Percentiles rank a stretch among this genome's conserved stretches.
Evolutionary conservation across 2,329 filamentous ascomycete genomes (phyloP).

Genomic region (Zymoseptoria brevis): DNA sequence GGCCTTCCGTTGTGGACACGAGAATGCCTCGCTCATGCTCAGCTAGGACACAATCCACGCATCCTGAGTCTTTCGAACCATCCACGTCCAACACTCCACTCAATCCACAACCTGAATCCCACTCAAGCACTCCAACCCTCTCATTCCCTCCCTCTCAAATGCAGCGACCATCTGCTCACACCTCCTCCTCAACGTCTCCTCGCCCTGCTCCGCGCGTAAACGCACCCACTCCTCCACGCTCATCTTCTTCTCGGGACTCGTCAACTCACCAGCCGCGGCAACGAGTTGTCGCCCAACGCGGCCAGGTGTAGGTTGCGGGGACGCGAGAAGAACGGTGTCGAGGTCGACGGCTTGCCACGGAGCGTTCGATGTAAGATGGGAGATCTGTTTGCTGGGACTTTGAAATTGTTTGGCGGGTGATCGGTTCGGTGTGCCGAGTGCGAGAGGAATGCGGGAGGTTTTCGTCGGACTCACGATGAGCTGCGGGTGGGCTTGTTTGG

Average conservation of each 20-base stretch:
- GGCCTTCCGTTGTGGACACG: background rate
- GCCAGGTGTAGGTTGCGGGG: conserved; percentile 27
- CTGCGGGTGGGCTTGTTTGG: conserved; percentile 24
- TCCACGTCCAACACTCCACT: background rate
- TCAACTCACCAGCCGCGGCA: conserved; percentile 52
- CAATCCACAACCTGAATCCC: conserved; percentile 46
- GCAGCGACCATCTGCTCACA: conserved; percentile 74
- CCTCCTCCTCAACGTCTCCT: conserved; percentile 68
- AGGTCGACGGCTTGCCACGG: conserved; percentile 71
- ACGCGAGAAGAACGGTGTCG: conserved; percentile 57
- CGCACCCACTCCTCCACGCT: conserved; percentile 89
- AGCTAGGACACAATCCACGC: background rate
- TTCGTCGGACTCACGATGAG: conserved; percentile 25
- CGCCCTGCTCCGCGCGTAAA: conserved; percentile 69
- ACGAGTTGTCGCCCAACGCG: conserved; percentile 20
- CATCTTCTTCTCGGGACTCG: conserved; percentile 75
- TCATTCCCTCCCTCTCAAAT: conserved; percentile 76
- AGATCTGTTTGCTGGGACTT: conserved; percentile 39
- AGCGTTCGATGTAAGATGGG: conserved; percentile 44
- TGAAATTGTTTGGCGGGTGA: conserved; percentile 16
- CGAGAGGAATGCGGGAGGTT: conserved; percentile 35
- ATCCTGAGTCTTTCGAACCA: background rate
- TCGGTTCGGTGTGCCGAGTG: conserved; percentile 33
- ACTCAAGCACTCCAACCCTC: conserved; percentile 70
- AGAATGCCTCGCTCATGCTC: background rate